A percentile compares a stretch with the other conserved stretches of the same genome.
Evolutionary conservation across 2,329 filamentous ascomycete genomes (phyloP).

Genomic region (Fusarium coicis): DNA sequence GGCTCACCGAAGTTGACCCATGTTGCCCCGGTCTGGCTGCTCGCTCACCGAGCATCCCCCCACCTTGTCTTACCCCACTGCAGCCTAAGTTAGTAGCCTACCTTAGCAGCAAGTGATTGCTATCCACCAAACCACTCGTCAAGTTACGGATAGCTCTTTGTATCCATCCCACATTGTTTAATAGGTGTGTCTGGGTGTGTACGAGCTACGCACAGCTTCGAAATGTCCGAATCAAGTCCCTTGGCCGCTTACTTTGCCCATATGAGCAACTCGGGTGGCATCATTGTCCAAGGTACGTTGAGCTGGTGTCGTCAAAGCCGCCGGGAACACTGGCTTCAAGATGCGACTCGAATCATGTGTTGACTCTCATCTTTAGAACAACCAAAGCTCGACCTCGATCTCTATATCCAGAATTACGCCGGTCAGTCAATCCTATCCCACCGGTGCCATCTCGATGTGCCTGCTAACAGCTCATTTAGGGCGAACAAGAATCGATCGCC

Average conservation of each 20-base stretch:
- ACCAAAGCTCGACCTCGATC: slow-evolving; percentile 91
- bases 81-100: slow-evolving; percentile 23
- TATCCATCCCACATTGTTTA: slow-evolving; percentile 10
- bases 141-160: slow-evolving; percentile 36
- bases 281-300: slow-evolving; percentile 60
- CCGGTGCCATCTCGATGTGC: background rate
- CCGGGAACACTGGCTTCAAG: background rate
- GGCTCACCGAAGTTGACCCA: background rate
- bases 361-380: slow-evolving; percentile 62
- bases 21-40: background rate
- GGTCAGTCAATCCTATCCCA: slow-evolving; percentile 61
- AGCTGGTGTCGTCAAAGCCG: background rate
- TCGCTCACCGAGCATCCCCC: background rate
- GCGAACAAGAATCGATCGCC: slow-evolving; percentile 81
- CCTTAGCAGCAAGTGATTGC: slow-evolving; percentile 17
- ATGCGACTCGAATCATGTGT: background rate
- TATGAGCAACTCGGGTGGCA: slow-evolving; percentile 58
- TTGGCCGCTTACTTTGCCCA: slow-evolving; percentile 58
- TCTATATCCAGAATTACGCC: slow-evolving; percentile 89
- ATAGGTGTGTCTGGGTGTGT: background rate
- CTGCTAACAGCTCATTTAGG: slow-evolving; percentile 60
- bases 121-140: slow-evolving; percentile 31
- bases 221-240: slow-evolving; percentile 51
- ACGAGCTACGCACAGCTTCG: slow-evolving; percentile 13
- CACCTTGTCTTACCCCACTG: slow-evolving; percentile 23